Conservation (phyloP, 345 rosid species). For the Pugionium cornutum region DNA sequence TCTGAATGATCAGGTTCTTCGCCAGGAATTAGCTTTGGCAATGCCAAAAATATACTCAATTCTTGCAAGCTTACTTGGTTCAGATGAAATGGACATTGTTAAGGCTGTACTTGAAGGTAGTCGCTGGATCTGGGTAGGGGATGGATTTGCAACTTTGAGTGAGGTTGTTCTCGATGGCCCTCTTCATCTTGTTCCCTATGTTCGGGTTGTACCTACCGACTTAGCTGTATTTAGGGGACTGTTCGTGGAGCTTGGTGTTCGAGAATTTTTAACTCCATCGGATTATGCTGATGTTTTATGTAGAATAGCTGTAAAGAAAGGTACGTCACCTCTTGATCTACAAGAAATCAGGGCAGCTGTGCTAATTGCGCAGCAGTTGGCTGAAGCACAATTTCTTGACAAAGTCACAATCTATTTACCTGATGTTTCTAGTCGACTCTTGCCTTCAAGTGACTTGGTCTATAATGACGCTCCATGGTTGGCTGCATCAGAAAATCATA, state of each 20-base stretch:
- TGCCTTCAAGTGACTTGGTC: conserved; percentile 77
- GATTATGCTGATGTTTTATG: conserved; percentile 81
- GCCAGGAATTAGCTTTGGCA: conserved; percentile 85
- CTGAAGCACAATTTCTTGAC: conserved; percentile 71
- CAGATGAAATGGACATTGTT: conserved; percentile 95
- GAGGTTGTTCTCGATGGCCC: conserved; percentile 98
- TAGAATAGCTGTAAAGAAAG: conserved; percentile 80
- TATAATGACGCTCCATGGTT: conserved; percentile 98
- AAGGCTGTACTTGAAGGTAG: conserved; percentile 97
- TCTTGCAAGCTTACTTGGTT: conserved; percentile 62
- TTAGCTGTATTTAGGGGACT: conserved; percentile 82
- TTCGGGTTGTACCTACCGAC: conserved; percentile 89
- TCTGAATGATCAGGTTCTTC: conserved; percentile 67
- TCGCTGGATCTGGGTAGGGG: conserved; percentile 99
- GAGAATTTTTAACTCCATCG: conserved; percentile 73
- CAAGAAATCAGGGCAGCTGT: conserved; percentile 82
- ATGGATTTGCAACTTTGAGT: conserved; percentile 85
- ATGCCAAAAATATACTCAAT: conserved; percentile 91
- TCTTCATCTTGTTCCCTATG: conserved; percentile 88
- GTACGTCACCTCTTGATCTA: conserved; percentile 64
- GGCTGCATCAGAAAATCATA: conserved; percentile 66
- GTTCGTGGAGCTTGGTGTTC: conserved; percentile 83
- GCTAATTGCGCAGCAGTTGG: conserved; percentile 82
- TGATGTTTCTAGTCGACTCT: conserved; percentile 74
- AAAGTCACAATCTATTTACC: conserved; percentile 75